These are phyloP conservation scores for Staphylotrichum longicolle DNA, from an alignment of 495 filamentous ascomycete species.

Conservation along the genomic window DNA sequence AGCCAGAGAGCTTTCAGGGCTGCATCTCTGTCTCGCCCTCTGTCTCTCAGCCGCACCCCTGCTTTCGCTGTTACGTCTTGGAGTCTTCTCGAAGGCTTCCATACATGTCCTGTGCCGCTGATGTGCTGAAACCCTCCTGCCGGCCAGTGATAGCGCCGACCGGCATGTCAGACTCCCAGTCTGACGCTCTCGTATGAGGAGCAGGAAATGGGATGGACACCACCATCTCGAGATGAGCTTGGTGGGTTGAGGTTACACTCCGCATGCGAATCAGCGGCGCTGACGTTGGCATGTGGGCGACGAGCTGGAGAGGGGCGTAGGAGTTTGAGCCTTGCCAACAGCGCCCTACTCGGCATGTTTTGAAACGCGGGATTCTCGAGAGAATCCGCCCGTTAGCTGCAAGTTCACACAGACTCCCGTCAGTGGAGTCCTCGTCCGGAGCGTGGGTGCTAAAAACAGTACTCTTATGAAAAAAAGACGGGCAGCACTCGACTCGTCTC, in stretches of 20 bases:
- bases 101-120: conserved; percentile 14
- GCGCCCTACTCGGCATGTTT: conserved; percentile 19
- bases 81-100: conserved; percentile 25
- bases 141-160: conserved; percentile 14
- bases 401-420: conserved; percentile 5
- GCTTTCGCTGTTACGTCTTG: conserved; percentile 3
- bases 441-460: conserved; percentile 18
- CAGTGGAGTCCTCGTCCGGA: background rate
- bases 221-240: background rate
- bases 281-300: background rate
- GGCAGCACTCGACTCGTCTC: background rate
- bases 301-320: conserved; percentile 8
- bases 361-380: conserved; percentile 24
- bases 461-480: conserved; percentile 5
- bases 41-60: conserved; percentile 17
- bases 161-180: conserved; percentile 16
- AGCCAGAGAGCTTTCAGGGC: background rate
- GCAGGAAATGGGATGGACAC: conserved; percentile 16
- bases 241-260: conserved; percentile 14
- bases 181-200: conserved; percentile 8
- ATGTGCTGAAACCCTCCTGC: conserved; percentile 17
- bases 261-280: conserved; percentile 15
- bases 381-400: conserved; percentile 15
- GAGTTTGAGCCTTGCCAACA: conserved; percentile 10
- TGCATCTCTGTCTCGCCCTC: background rate